Conservation (phyloP, 1,284 basidiomycete species). For the Porogramme epimiltina region DNA sequence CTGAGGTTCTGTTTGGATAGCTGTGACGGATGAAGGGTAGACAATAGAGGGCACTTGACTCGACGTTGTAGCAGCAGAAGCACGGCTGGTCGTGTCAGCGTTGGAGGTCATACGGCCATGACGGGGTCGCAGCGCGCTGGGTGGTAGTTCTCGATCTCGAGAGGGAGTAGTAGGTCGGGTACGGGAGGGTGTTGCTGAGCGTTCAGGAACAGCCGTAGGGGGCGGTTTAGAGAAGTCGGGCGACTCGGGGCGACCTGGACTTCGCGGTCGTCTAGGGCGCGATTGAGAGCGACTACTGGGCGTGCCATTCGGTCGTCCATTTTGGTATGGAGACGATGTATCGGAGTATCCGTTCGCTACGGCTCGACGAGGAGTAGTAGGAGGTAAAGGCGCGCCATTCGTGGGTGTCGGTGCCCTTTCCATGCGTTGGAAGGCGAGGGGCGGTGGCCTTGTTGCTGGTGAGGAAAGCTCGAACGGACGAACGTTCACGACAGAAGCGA, state of each 20-base stretch:
- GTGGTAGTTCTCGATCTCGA: constrained; percentile 26
- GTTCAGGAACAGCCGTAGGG: constrained; percentile 18
- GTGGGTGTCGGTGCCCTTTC: constrained; percentile 34
- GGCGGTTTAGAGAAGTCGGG: constrained; percentile 23
- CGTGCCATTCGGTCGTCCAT: constrained; percentile 21
- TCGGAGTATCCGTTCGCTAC: constrained; percentile 25
- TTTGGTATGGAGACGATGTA: constrained; percentile 8
- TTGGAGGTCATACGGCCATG: constrained; percentile 39
- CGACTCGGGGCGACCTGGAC: constrained; percentile 26
- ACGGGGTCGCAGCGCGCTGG: constrained; percentile 38
- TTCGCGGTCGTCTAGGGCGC: constrained; percentile 27
- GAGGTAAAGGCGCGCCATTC: constrained; percentile 28
- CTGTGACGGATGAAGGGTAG: constrained; percentile 23
- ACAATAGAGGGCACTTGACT: constrained; percentile 30
- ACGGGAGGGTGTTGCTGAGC: constrained; percentile 23
- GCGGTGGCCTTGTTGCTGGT: constrained; percentile 33
- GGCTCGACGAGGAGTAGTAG: constrained; percentile 27
- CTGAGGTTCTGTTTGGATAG: constrained; percentile 13
- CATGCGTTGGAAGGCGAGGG: constrained; percentile 26
- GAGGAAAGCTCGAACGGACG: constrained; percentile 19
- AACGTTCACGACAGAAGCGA: constrained; percentile 8
- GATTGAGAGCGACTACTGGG: constrained; percentile 19
- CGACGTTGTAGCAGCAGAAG: constrained; percentile 24
- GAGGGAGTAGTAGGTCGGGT: constrained; percentile 28
- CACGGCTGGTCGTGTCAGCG: constrained; percentile 28